Conservation (phyloP, 495 filamentous ascomycete genomes). For the Tricharina praecox region DNA sequence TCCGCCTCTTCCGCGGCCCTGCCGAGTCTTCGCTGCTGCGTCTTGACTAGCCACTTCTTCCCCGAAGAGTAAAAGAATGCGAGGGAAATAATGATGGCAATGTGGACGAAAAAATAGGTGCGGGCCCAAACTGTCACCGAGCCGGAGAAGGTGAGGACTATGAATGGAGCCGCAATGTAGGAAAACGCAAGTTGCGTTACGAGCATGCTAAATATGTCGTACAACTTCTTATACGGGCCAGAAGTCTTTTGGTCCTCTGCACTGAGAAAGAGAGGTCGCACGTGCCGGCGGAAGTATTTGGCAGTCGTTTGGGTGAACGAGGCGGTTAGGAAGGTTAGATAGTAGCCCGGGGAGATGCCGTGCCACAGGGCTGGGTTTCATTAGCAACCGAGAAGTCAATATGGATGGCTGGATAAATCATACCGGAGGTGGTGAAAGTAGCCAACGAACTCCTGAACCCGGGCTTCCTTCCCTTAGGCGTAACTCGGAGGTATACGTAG, state of each 20-base stretch:
- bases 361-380: conserved; percentile 64
- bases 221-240: conserved; percentile 59
- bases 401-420: not conserved
- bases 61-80: conserved; percentile 68
- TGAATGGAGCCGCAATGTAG: conserved; percentile 68
- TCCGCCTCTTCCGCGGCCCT: conserved; percentile 9
- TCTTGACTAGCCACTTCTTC: conserved; percentile 41
- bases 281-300: conserved; percentile 76
- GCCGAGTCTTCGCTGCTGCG: conserved; percentile 35
- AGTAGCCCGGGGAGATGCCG: conserved; percentile 94
- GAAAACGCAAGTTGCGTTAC: conserved; percentile 68
- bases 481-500: conserved; percentile 89
- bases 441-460: conserved; percentile 89
- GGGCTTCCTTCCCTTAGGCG: conserved; percentile 86
- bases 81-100: conserved; percentile 46
- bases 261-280: conserved; percentile 86
- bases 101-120: conserved; percentile 74
- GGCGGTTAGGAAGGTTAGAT: conserved; percentile 73
- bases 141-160: conserved; percentile 51
- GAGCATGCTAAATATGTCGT: conserved; percentile 67
- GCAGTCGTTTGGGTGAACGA: conserved; percentile 82
- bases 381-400: not conserved
- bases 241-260: conserved; percentile 46
- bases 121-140: conserved; percentile 60
- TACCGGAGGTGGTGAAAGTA: conserved; percentile 56